phyloP scores from a whole-genome alignment of 495 filamentous ascomycete species.

The Aspergillus carlsbadensis region DNA sequence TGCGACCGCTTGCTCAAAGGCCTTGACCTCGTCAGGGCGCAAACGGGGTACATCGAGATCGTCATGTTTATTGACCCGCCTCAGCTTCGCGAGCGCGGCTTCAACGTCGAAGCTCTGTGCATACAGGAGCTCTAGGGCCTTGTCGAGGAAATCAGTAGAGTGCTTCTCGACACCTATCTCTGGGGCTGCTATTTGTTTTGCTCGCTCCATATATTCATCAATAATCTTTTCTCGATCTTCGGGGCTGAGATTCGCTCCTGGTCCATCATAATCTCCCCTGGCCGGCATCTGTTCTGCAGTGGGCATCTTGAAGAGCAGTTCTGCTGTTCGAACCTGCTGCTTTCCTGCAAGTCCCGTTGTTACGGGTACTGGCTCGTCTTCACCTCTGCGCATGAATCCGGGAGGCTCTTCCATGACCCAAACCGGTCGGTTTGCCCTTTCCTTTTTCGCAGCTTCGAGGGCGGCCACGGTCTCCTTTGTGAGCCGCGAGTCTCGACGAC shows the following conservation, averaged over 20 bases:
- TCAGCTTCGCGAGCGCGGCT: conserved; percentile 70
- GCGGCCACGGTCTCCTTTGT: conserved; percentile 77
- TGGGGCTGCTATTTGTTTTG: conserved; percentile 60
- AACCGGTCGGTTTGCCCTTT: conserved; percentile 77
- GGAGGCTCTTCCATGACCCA: conserved; percentile 90
- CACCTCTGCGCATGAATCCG: conserved; percentile 82
- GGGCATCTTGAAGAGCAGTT: conserved; percentile 53
- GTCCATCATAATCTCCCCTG: conserved; percentile 50
- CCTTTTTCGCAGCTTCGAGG: conserved; percentile 73
- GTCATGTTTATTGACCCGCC: conserved; percentile 63
- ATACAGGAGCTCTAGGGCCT: conserved; percentile 73
- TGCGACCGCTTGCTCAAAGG: conserved; percentile 87
- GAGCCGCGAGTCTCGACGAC: conserved; percentile 68
- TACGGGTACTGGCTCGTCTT: conserved; percentile 57
- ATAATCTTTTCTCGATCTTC: conserved; percentile 54
- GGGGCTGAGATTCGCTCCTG: conserved; percentile 35
- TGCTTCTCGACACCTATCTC: conserved; percentile 63
- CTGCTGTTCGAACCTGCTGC: conserved; percentile 53
- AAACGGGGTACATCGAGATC: conserved; percentile 86
- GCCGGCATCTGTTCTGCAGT: conserved; percentile 42
- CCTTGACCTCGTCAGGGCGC: conserved; percentile 73
- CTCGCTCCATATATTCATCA: conserved; percentile 71
- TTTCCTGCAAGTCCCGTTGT: conserved; percentile 38
- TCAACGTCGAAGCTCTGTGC: conserved; percentile 67
- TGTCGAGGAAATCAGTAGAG: conserved; percentile 86